Conservation (phyloP, 2,329 filamentous ascomycete genomes). For the Fusarium stilboides region DNA sequence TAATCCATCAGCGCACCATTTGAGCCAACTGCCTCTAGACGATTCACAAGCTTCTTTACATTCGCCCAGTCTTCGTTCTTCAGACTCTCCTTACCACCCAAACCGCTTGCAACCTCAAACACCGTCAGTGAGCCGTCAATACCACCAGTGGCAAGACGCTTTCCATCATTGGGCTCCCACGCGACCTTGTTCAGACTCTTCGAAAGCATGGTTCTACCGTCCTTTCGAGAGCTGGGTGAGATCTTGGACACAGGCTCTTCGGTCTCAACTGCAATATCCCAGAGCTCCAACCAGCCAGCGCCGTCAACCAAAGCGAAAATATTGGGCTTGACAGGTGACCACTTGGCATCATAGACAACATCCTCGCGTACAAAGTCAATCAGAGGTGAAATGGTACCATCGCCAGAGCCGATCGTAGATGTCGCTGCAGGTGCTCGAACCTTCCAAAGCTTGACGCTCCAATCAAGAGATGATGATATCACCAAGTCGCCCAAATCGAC, state of each 20-base stretch:
- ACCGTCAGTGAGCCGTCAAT: constrained; percentile 92
- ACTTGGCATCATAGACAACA: constrained; percentile 94
- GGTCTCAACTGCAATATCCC: constrained; percentile 93
- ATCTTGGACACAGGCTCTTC: constrained; percentile 92
- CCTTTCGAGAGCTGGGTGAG: constrained; percentile 76
- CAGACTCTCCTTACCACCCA: constrained; percentile 87
- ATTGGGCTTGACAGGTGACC: constrained; percentile 94
- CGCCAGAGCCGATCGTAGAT: constrained; percentile 69
- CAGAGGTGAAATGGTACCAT: constrained; percentile 77
- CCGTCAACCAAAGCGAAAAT: constrained; percentile 97
- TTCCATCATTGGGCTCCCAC: constrained; percentile 93
- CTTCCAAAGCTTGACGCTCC: constrained; percentile 98
- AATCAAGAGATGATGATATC: constrained; percentile 92
- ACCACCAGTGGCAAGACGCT: constrained; percentile 88
- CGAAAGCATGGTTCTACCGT: constrained; percentile 78
- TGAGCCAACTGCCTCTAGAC: constrained; percentile 75
- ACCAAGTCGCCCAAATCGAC: constrained; percentile 96
- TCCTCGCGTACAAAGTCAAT: constrained; percentile 95
- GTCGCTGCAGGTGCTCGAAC: constrained; percentile 85
- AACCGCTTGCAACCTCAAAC: constrained; percentile 88
- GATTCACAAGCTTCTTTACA: constrained; percentile 89
- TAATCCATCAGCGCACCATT: constrained; percentile 63
- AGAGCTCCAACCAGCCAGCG: constrained; percentile 91
- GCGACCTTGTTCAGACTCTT: constrained; percentile 94
- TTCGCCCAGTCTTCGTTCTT: constrained; percentile 92